phyloP scores from a whole-genome alignment of 257 asterid genomes.

The Henckelia pumila region DNA sequence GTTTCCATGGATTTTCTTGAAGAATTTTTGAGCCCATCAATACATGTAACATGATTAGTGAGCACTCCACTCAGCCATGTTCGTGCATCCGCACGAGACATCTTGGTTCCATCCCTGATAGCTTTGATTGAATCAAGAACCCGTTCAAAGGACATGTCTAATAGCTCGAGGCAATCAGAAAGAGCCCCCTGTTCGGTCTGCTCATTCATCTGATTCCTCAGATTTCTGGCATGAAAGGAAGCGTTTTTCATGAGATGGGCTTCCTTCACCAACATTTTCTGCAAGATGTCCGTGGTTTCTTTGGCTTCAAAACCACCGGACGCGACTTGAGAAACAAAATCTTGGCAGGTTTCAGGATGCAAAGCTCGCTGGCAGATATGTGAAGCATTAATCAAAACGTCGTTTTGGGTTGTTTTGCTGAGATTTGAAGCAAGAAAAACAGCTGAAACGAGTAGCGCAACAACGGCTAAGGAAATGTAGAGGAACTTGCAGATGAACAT shows the following conservation, averaged over 20 bases:
- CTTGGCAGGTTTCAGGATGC: conserved; percentile 33
- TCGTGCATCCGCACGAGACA: conserved; percentile 30
- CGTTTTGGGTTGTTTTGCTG: neutral
- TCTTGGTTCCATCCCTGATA: conserved; percentile 1
- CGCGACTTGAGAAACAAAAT: conserved; percentile 23
- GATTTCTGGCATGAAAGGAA: neutral
- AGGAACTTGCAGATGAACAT: conserved; percentile 28
- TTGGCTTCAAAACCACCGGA: neutral
- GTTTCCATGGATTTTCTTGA: neutral
- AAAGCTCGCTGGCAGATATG: conserved; percentile 32
- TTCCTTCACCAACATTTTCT: conserved; percentile 28
- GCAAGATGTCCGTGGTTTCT: conserved; percentile 18
- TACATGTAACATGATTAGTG: conserved; percentile 51
- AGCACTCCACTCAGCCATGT: conserved; percentile 54
- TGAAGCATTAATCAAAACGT: conserved; percentile 13
- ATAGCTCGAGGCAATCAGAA: conserved; percentile 43
- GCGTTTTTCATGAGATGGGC: conserved; percentile 27
- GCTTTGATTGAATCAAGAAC: conserved; percentile 32
- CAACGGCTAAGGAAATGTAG: conserved; percentile 21
- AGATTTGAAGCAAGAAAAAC: conserved; percentile 26
- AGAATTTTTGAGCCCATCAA: conserved; percentile 35
- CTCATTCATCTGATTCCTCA: conserved; percentile 28
- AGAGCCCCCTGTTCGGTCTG: conserved; percentile 25
- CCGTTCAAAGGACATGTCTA: conserved; percentile 41
- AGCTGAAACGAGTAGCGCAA: conserved; percentile 22